Conservation (phyloP, 306 rosid genomes). For the Ziziphus jujuba region DNA sequence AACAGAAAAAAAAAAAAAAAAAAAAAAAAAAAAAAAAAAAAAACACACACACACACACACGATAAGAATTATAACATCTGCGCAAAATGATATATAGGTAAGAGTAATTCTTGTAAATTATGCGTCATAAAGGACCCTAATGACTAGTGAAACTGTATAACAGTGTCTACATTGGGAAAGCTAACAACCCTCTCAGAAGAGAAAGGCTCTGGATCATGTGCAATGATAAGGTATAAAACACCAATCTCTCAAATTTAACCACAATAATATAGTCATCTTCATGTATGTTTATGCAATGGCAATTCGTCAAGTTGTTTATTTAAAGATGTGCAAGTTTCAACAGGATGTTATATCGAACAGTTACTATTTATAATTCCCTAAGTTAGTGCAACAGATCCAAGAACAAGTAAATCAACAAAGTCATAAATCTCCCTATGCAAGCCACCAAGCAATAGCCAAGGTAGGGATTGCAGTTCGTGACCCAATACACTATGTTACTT, state of each 20-base stretch:
- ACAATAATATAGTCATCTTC: background rate
- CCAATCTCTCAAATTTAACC: background rate
- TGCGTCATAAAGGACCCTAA: constrained; percentile 1
- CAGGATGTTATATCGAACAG: background rate
- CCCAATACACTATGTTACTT: no score
- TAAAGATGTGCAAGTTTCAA: background rate
- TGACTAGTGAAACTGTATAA: background rate
- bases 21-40: no score
- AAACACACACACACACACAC: no score
- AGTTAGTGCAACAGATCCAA: background rate
- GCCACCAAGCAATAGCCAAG: no score
- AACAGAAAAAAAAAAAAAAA: no score
- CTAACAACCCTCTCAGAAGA: background rate
- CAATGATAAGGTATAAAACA: background rate
- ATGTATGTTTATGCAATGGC: background rate
- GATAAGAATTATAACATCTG: constrained; percentile 12
- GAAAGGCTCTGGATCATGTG: background rate
- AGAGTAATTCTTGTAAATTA: constrained; percentile 4
- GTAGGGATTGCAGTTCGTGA: no score
- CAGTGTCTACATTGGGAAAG: background rate
- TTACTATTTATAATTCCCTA: background rate
- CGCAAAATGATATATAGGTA: background rate
- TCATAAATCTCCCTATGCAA: no score
- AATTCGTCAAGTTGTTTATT: background rate
- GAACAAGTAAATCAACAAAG: no score